Evolutionary conservation across 345 rosid species (phyloP).

Genomic region (Eucalyptus marginata): DNA sequence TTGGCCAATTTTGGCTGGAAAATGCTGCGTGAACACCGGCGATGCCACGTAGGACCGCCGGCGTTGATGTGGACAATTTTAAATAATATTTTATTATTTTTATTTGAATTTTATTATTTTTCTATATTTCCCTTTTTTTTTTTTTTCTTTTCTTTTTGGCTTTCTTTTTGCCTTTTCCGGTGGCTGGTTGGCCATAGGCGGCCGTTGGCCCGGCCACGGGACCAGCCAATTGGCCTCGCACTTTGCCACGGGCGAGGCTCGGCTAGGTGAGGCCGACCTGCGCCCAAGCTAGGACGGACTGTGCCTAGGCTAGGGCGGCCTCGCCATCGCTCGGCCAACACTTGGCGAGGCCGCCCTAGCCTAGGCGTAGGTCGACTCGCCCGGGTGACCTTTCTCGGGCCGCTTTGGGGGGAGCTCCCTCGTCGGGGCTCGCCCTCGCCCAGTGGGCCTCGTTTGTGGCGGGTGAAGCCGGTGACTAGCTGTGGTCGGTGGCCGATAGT

Average conservation of each 20-base stretch:
- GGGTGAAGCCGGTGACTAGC: accelerated
- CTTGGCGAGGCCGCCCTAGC: no score
- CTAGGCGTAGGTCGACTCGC: no score
- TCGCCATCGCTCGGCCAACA: no score
- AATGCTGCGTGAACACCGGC: accelerated
- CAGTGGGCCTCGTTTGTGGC: accelerated
- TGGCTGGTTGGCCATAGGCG: accelerated
- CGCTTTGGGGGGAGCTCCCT: accelerated
- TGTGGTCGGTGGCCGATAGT: accelerated
- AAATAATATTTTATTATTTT: no score
- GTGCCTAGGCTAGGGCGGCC: accelerated
- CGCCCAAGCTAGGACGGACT: accelerated
- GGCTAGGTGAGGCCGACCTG: accelerated
- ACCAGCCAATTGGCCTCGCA: accelerated
- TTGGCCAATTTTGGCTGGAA: accelerated
- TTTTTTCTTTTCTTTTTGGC: no score
- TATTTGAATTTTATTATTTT: no score
- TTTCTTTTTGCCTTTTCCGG: no score
- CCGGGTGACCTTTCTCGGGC: accelerated
- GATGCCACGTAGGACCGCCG: accelerated
- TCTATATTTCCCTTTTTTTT: accelerated
- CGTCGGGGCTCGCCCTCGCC: accelerated
- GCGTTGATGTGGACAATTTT: accelerated
- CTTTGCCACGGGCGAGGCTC: accelerated
- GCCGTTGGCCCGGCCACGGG: accelerated